Conservation (phyloP, 768 basidiomycete species). For the Austroboletus eburneus region DNA sequence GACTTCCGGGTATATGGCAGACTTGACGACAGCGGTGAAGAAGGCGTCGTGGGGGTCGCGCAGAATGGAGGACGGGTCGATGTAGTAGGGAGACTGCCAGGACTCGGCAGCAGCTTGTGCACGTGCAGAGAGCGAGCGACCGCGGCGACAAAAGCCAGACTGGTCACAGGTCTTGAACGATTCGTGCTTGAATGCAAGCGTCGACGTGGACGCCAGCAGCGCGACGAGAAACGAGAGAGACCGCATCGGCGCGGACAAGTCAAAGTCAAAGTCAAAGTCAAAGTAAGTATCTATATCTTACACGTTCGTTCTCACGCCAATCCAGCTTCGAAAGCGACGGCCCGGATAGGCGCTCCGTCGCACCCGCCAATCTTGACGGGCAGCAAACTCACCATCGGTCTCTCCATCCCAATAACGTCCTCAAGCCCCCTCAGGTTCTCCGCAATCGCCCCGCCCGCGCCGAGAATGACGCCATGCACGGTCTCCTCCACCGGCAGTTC, state of each 20-base stretch:
- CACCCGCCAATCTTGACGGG: conserved; percentile 54
- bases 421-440: conserved; percentile 65
- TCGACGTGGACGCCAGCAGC: conserved; percentile 28
- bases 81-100: conserved; percentile 87
- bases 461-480: conserved; percentile 57
- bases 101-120: conserved; percentile 51
- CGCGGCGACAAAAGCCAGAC: conserved; percentile 90
- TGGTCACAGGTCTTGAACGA: conserved; percentile 97
- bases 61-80: conserved; percentile 57
- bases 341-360: conserved; percentile 67
- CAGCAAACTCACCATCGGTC: conserved; percentile 48
- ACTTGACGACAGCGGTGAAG: conserved; percentile 75
- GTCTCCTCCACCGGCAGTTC: not conserved
- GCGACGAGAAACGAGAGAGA: conserved; percentile 28
- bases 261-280: too few relatives aligned
- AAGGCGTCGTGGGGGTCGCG: conserved; percentile 47
- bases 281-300: too few relatives aligned
- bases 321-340: conserved; percentile 39
- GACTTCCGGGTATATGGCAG: conserved; percentile 78
- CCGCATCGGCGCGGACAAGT: conserved; percentile 12
- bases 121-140: conserved; percentile 76
- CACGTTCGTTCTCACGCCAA: conserved; percentile 15
- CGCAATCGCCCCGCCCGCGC: conserved; percentile 58
- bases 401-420: conserved; percentile 29
- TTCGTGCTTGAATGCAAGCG: conserved; percentile 63